A percentile compares a stretch with the other conserved stretches of the same genome.
Evolutionary conservation across 2,329 filamentous ascomycete genomes (phyloP).

Genomic region (Calonectria leucothoes): DNA sequence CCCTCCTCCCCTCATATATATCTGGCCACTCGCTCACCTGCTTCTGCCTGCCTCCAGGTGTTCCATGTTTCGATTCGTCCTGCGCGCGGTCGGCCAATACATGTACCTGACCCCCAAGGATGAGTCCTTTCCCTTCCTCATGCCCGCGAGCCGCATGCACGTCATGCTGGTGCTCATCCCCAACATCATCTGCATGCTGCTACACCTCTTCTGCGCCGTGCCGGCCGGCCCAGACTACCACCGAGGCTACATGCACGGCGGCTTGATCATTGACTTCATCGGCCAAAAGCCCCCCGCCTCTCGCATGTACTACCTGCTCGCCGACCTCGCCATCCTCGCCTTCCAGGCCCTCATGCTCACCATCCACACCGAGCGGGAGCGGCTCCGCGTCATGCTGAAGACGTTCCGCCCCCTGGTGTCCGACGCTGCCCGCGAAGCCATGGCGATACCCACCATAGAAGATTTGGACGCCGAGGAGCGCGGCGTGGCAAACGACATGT

Average conservation of each 20-base stretch:
- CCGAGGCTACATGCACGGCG: constrained; percentile 75
- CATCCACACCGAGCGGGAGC: constrained; percentile 70
- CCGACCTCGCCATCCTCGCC: constrained; percentile 67
- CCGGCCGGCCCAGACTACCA: constrained; percentile 70
- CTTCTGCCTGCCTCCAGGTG: constrained; percentile 58
- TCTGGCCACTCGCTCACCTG: constrained; percentile 5
- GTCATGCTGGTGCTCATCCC: constrained; percentile 69
- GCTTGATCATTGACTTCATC: constrained; percentile 75
- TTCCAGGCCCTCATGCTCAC: constrained; percentile 74
- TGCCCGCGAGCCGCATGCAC: constrained; percentile 67
- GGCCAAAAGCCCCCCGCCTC: constrained; percentile 73
- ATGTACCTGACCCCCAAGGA: constrained; percentile 73
- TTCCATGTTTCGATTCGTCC: constrained; percentile 71
- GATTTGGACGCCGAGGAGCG: constrained; percentile 69
- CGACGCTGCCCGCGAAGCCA: constrained; percentile 42
- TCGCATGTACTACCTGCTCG: constrained; percentile 63
- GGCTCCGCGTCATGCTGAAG: constrained; percentile 61
- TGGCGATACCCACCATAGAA: constrained; percentile 51
- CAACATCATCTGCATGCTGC: constrained; percentile 69
- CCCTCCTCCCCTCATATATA: constrained; percentile 4
- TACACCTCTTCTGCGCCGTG: constrained; percentile 67
- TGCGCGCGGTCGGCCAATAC: constrained; percentile 70
- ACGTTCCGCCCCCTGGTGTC: constrained; percentile 50
- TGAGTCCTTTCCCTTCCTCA: constrained; percentile 65
- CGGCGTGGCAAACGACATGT: constrained; percentile 56